Evolutionary conservation across 441 rosid genomes (phyloP).

Genomic region (Manihot esculenta): DNA sequence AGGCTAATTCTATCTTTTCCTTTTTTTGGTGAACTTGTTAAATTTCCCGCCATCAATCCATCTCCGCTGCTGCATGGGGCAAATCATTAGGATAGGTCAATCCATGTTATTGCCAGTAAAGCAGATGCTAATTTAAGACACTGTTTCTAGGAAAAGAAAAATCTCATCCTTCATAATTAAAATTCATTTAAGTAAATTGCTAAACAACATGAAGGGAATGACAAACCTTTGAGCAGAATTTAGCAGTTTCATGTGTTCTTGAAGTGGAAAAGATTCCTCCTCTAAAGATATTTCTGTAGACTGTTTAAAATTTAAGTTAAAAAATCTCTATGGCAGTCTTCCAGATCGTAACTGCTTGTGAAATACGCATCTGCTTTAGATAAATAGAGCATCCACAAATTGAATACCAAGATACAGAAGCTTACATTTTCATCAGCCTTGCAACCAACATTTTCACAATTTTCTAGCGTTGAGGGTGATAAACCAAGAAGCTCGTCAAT

Average conservation of each 20-base stretch:
- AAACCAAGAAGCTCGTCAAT: constrained; percentile 50
- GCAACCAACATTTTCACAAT: constrained; percentile 40
- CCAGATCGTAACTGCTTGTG: background rate
- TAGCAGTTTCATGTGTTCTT: constrained; percentile 2
- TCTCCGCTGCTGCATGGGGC: constrained; percentile 23
- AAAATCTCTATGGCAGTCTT: background rate
- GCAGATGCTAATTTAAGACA: background rate
- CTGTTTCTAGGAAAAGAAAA: background rate
- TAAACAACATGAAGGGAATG: background rate
- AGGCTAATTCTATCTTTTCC: constrained; percentile 28
- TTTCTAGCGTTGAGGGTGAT: constrained; percentile 39
- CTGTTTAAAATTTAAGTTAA: constrained; percentile 9
- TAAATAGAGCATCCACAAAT: background rate
- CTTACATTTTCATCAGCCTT: constrained; percentile 36
- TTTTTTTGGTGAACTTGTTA: constrained; percentile 21
- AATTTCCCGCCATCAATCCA: constrained; percentile 26
- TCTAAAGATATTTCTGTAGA: background rate
- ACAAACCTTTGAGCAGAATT: constrained; percentile 11
- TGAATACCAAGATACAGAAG: background rate
- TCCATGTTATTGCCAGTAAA: background rate
- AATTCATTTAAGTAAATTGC: background rate
- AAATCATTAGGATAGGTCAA: background rate
- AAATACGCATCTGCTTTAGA: background rate
- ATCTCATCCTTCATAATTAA: background rate
- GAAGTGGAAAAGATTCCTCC: background rate